Evolutionary conservation across 1,139 yeast species (phyloP), one percentile per base, ranked within the genome.

Genomic region (Debaryomyces udenii): DNA sequence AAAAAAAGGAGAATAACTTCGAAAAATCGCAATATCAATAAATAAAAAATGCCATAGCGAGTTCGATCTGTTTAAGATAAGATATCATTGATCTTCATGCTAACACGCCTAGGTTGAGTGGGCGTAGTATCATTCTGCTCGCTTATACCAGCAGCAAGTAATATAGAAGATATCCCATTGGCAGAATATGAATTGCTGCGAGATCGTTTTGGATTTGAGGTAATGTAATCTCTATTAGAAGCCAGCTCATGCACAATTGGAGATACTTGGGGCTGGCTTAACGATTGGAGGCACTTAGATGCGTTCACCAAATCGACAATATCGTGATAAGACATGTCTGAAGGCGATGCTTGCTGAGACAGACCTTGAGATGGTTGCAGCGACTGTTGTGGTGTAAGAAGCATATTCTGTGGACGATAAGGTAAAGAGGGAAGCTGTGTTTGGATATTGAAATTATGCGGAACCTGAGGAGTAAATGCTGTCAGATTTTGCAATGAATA

Each of bases 241-340:
- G 9, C 9, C 22, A 38, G 32, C 22, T 41, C 43, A 27, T 37
- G 24, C 11, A 33, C 24, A 24, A 43, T 41, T 3, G 50, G 47
- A 1, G 50, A 46, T 16, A 38, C 36, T 28, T 40, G 46, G 22
- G 54, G 41, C 39, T 49, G 47, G 39, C 65, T 51, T 38, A 70
- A 53, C 15, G 64, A 58, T 48, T 69, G 74, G 22, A 70, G 57
- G 43, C 75, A 70, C 46, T 62, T 61, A 17, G 74, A 68, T 4
- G 76, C 76, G 47, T 64, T 66, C 11, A 70, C 65, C 11, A 70
- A 57, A 38, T 68, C 76, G 40, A 59, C 50, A 55, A 64, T 55
- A 28, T 64, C 70, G 40, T 35, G 31, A 24, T 39, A 41, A 2
- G 43, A 37, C 24, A 42, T 29, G 9, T 34, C 37, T 6, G 37